phyloP scores from a whole-genome alignment of 2,329 filamentous ascomycete species.

The Colletotrichum lupini region DNA sequence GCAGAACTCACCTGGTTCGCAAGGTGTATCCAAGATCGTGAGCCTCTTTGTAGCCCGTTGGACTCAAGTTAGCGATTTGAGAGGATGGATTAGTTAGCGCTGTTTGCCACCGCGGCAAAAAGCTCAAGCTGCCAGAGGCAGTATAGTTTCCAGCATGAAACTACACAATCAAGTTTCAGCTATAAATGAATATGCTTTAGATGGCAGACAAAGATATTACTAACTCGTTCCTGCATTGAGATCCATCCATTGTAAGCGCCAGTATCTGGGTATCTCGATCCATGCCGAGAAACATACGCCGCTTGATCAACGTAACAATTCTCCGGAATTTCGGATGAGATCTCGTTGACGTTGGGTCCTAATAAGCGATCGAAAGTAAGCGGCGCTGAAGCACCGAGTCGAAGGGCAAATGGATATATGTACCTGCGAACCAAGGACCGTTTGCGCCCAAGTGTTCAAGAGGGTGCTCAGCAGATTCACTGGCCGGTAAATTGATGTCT shows the following conservation, averaged over 20 bases:
- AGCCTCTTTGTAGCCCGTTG: constrained; percentile 72
- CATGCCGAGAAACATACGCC: constrained; percentile 70
- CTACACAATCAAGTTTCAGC: constrained; percentile 42
- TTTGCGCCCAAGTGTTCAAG: constrained; percentile 63
- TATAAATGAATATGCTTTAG: neutral
- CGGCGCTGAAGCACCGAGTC: neutral
- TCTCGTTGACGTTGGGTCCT: constrained; percentile 67
- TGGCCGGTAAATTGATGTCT: constrained; percentile 41
- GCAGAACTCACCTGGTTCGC: constrained; percentile 50
- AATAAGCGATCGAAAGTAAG: neutral
- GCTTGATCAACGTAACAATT: constrained; percentile 70
- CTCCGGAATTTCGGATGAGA: constrained; percentile 64
- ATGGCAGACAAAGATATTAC: constrained; percentile 36
- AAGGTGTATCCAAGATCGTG: constrained; percentile 66
- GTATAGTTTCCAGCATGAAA: constrained; percentile 65
- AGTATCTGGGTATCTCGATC: constrained; percentile 70
- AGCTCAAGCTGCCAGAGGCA: constrained; percentile 62
- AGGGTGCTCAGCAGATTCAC: constrained; percentile 49
- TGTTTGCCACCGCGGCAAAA: constrained; percentile 69
- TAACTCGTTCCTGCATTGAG: constrained; percentile 55
- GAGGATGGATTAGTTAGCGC: constrained; percentile 63
- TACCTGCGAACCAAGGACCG: constrained; percentile 63
- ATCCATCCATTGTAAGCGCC: constrained; percentile 70
- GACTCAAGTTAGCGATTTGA: constrained; percentile 69
- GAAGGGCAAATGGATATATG: constrained; percentile 6